A percentile compares a stretch with the other conserved stretches of the same genome.
Evolutionary conservation across 148 eudicot genomes (phyloP).

Genomic region (Amaranthus hypochondriacus): DNA sequence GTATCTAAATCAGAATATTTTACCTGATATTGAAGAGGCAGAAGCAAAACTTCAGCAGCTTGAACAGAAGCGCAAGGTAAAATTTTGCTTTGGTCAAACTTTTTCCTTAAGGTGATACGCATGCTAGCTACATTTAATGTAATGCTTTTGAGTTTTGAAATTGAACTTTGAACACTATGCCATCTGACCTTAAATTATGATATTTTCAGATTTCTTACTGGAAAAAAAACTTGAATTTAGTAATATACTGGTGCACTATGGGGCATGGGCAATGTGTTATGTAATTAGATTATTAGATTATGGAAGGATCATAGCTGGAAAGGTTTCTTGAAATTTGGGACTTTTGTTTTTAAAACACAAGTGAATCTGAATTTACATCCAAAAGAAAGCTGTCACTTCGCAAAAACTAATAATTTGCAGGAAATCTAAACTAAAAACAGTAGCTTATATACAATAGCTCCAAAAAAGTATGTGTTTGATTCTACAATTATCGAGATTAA

Average conservation of each 20-base stretch:
- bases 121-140: background rate
- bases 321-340: too few species aligned
- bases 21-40: slow-evolving; percentile 48
- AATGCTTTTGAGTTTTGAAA: background rate
- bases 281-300: too few species aligned
- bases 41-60: slow-evolving; percentile 54
- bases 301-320: too few species aligned
- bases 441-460: background rate
- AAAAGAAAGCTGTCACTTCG: too few species aligned
- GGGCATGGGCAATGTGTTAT: too few species aligned
- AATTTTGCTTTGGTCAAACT: slow-evolving; percentile 1
- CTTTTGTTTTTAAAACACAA: too few species aligned
- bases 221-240: background rate
- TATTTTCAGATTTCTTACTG: background rate
- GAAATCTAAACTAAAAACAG: background rate
- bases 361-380: too few species aligned
- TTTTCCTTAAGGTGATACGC: slow-evolving; percentile 12
- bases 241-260: background rate
- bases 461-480: background rate
- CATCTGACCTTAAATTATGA: background rate
- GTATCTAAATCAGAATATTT: slow-evolving; percentile 40
- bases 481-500: too few species aligned
- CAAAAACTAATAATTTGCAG: background rate
- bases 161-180: slow-evolving; percentile 1
- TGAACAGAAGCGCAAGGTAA: slow-evolving; percentile 56